These are phyloP conservation scores for Flaveria brownii DNA, from an alignment of 129 eudicot genomes.

Conservation along the genomic window DNA sequence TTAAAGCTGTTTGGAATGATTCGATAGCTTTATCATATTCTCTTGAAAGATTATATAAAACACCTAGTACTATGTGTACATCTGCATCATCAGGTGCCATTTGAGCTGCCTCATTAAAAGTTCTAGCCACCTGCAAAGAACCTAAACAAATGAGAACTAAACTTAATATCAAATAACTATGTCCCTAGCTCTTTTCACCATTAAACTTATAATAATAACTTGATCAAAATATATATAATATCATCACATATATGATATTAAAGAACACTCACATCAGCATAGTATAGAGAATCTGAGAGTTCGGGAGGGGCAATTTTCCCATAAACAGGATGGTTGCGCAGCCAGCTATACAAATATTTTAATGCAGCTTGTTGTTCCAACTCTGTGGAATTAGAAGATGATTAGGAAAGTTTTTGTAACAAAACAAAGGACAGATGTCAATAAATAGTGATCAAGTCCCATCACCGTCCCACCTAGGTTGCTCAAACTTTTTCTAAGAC, in stretches of 20 bases:
- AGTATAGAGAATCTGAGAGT: constrained; percentile 63
- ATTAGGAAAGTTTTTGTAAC: constrained; percentile 7
- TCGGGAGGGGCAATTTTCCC: constrained; percentile 69
- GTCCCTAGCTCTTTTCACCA: constrained; percentile 5
- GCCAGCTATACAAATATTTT: constrained; percentile 87
- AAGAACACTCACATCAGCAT: constrained; percentile 72
- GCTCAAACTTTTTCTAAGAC: background rate
- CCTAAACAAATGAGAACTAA: constrained; percentile 11
- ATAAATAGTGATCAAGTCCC: background rate
- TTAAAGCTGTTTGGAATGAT: constrained; percentile 83
- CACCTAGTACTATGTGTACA: constrained; percentile 94
- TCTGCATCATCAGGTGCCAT: constrained; percentile 97
- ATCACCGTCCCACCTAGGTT: background rate
- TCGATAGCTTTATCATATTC: constrained; percentile 92
- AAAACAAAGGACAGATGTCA: background rate
- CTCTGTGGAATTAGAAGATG: constrained; percentile 47
- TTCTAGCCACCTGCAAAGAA: constrained; percentile 64
- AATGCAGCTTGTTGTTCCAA: constrained; percentile 94
- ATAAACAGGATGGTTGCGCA: constrained; percentile 76
- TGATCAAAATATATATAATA: background rate
- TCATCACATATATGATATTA: background rate
- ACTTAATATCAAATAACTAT: background rate
- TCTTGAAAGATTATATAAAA: constrained; percentile 85
- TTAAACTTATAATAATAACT: background rate
- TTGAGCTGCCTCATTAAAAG: constrained; percentile 86